Base-by-base conservation (phyloP, 768 basidiomycete species). In the Trametes gibbosa region DNA sequence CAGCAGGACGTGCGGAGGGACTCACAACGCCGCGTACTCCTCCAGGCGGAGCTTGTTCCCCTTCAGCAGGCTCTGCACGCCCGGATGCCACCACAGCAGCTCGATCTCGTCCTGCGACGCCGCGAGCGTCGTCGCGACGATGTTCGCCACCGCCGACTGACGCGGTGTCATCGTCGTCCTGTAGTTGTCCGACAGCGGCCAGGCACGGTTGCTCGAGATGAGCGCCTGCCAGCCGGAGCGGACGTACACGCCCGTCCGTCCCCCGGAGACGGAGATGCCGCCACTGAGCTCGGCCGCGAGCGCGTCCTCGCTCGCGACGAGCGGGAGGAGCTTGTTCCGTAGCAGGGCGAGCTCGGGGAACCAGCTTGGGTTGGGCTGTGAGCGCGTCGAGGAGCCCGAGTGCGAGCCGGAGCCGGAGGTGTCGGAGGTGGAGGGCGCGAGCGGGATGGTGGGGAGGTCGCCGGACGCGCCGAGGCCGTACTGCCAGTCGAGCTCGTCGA, bases 1-100 rank as follows among this genome's bases (percentile, higher is more conserved):
- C 24, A 65, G 58, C 39, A 35, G 16, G 29, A 14, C 13, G 47
- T 14, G 23, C 25, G 47, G 25, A 39, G 56, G 54, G 35, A 62
- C 87, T 68, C 69, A 92, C 90, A 87, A 91, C 25, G 84, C 74
- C 3, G 86, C 87, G 12, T 86, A 88, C 67, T 93, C 90, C 56
- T 91, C 87, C 5, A 92, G 76, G 55, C 81, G 79, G 61, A 92
- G 74, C 67, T 82, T 84, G 52, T 84, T 80, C 32, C 77, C 70
- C 47, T 81, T 74, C 49, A 90, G 41, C 24, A 90, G 74, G 57
- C 78, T 73, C 65, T 78, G 79, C 32, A 92, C 84, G 1, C 79
- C 78, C n/a, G 82, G 82, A 65, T 91, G 87, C 58, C 74, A 72
- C 90, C 90, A 93, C 5, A 92, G 77, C 35, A 79, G 75, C 42